These are phyloP conservation scores for Suillus cothurnatus DNA, from an alignment of 768 basidiomycete species.

Conservation along the genomic window DNA sequence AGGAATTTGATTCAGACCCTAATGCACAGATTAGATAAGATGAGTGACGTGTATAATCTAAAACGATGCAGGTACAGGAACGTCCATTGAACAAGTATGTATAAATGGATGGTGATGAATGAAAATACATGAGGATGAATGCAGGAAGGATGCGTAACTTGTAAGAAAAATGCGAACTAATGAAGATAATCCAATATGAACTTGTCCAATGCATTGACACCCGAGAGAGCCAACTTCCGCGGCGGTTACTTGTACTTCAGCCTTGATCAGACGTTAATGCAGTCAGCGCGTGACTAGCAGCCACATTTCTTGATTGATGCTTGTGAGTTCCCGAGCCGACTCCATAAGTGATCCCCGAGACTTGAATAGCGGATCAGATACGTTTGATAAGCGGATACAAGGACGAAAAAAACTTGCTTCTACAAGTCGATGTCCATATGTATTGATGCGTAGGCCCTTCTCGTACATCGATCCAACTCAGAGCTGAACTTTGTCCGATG, in stretches of 20 bases:
- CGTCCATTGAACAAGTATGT: not conserved
- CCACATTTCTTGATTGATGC: conserved; percentile 50
- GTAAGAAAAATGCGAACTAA: conserved; percentile 1
- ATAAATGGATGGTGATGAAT: conserved; percentile 1
- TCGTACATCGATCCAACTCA: conserved; percentile 57
- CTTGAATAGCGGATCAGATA: conserved; percentile 35
- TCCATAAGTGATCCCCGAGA: conserved; percentile 51
- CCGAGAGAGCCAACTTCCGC: not conserved
- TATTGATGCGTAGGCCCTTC: conserved; percentile 48
- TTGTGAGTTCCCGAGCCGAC: conserved; percentile 53
- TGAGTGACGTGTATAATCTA: not conserved
- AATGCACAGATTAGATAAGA: conserved; percentile 1
- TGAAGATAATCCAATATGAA: not conserved
- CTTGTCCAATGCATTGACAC: not conserved
- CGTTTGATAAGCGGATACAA: conserved; percentile 8
- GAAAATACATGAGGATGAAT: not conserved
- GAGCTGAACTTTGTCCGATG: conserved; percentile 39
- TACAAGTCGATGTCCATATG: conserved; percentile 60
- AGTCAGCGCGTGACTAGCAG: conserved; percentile 35
- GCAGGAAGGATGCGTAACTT: not conserved
- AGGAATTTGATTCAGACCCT: no score
- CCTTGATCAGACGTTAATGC: conserved; percentile 33
- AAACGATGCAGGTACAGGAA: conserved; percentile 4
- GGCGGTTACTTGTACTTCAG: conserved; percentile 10
- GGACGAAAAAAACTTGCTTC: conserved; percentile 42